Conservation (phyloP, 176 grass and related monocot genomes). For the Rhynchospora breviuscula region DNA sequence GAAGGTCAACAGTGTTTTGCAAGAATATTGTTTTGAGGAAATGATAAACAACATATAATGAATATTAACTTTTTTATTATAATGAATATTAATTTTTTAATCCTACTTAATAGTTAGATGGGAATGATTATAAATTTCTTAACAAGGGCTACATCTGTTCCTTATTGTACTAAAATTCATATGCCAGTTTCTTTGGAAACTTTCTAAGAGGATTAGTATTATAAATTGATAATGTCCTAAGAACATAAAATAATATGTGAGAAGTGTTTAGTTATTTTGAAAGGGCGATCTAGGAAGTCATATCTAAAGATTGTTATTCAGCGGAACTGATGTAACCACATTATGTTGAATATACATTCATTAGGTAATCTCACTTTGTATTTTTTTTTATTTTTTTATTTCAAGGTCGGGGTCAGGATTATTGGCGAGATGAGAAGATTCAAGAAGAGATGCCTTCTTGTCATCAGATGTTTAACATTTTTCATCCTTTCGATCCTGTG, state of each 20-base stretch:
- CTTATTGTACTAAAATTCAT: background rate
- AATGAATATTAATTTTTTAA: background rate
- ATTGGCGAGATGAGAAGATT: conserved; percentile 88
- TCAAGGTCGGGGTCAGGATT: conserved; percentile 69
- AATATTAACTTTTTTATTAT: background rate
- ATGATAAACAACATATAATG: background rate
- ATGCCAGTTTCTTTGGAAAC: too few relatives aligned
- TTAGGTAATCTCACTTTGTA: conserved; percentile 31
- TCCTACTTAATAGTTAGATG: background rate
- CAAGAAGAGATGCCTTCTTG: conserved; percentile 93
- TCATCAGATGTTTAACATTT: conserved; percentile 91
- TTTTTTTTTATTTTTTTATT: conserved; percentile 25
- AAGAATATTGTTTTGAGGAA: background rate
- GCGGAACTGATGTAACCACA: background rate
- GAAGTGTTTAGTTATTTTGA: background rate
- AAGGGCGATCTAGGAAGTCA: background rate
- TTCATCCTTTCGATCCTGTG: conserved; percentile 98
- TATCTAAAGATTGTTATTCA: background rate
- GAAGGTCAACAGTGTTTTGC: background rate
- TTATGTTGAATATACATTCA: background rate
- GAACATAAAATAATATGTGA: background rate
- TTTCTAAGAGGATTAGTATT: background rate
- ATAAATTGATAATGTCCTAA: background rate
- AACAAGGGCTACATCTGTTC: background rate
- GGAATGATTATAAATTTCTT: background rate